phyloP scores from a whole-genome alignment of 1,284 basidiomycete species.

The Moesziomyces sp. region DNA sequence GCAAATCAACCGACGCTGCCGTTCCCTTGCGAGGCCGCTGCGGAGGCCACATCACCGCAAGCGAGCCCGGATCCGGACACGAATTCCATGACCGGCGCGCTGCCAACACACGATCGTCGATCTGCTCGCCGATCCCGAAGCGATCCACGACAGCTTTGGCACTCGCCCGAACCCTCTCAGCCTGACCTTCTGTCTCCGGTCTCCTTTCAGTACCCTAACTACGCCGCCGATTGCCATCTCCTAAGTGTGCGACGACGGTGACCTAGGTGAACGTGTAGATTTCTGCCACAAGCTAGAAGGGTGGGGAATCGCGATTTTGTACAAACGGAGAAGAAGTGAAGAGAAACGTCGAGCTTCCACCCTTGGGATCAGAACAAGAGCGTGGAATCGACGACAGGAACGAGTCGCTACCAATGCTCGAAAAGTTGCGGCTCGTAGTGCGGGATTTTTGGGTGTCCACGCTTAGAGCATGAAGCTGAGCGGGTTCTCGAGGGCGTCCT shows the following conservation, averaged over 20 bases:
- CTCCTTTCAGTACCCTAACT: neutral
- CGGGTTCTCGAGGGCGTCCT: conserved; percentile 96
- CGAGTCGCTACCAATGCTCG: too few relatives aligned
- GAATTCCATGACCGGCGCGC: neutral
- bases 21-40: too few relatives aligned
- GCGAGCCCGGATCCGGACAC: neutral
- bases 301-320: conserved; percentile 1
- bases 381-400: too few relatives aligned
- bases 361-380: neutral
- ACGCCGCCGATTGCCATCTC: too few relatives aligned
- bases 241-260: neutral
- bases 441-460: neutral
- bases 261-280: neutral
- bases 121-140: neutral
- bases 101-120: neutral
- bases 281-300: conserved; percentile 1
- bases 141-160: neutral
- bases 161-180: too few relatives aligned
- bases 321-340: conserved; percentile 6
- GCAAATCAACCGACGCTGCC: too few relatives aligned
- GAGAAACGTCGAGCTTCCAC: neutral
- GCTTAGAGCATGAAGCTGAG: conserved; percentile 70
- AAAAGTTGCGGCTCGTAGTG: too few relatives aligned
- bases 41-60: neutral
- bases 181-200: neutral